Conservation (phyloP, 805 yeast species). For the Barnettozyma populi region DNA sequence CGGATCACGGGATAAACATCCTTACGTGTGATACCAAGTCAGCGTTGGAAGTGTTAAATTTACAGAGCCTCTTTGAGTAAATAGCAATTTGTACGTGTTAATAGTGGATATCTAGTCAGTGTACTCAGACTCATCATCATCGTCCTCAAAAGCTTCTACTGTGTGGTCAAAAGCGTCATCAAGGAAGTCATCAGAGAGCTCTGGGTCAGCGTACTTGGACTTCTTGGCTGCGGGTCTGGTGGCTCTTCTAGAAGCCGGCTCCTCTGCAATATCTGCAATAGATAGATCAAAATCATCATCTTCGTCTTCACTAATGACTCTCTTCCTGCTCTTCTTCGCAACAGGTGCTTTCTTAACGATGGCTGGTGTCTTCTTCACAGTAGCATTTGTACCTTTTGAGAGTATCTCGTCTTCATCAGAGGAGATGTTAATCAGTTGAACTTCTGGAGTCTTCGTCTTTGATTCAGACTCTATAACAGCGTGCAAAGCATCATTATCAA, state of each 20-base stretch:
- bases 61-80: too few relatives aligned
- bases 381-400: slow-evolving; percentile 6
- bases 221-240: slow-evolving; percentile 17
- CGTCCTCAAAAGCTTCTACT: slow-evolving; percentile 10
- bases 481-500: slow-evolving; percentile 14
- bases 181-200: slow-evolving; percentile 2
- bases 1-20: neutral
- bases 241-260: slow-evolving; percentile 14
- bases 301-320: slow-evolving; percentile 13
- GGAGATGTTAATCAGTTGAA: neutral
- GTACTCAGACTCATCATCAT: slow-evolving; percentile 13
- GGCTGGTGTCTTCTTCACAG: slow-evolving; percentile 9
- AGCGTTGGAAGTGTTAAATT: neutral
- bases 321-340: slow-evolving; percentile 8
- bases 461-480: neutral
- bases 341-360: slow-evolving; percentile 6
- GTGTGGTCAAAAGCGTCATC: slow-evolving; percentile 10
- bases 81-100: neutral
- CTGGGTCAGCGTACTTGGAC: slow-evolving; percentile 13
- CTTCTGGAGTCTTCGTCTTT: neutral
- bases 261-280: slow-evolving; percentile 6
- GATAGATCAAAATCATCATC: slow-evolving; percentile 9
- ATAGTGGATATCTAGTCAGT: slow-evolving; percentile 3
- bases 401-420: slow-evolving; percentile 10
- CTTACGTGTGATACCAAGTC: neutral